Percentiles rank a stretch among this genome's conserved stretches.
Conservation (phyloP, 2,329 filamentous ascomycete genomes). For the Penicillium sp. region DNA sequence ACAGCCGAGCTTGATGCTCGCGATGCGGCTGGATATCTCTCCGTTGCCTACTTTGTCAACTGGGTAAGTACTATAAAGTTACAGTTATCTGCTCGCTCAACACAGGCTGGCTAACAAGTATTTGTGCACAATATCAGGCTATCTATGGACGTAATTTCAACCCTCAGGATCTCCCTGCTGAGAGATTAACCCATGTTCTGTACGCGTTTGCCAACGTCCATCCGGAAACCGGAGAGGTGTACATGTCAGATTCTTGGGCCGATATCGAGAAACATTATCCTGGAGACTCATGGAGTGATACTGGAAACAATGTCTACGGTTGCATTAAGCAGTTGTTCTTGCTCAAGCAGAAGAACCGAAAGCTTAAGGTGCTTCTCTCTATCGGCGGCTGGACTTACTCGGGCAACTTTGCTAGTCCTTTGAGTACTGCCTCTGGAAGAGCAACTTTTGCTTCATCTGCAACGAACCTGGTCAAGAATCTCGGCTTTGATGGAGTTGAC, state of each 20-base stretch:
- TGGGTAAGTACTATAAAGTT: slow-evolving; percentile 42
- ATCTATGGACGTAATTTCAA: slow-evolving; percentile 85
- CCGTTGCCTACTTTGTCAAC: slow-evolving; percentile 55
- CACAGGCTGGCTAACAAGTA: background rate
- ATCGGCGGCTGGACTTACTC: slow-evolving; percentile 84
- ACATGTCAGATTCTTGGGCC: slow-evolving; percentile 71
- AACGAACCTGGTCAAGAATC: slow-evolving; percentile 76
- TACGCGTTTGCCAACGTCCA: slow-evolving; percentile 91
- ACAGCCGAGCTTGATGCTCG: slow-evolving; percentile 23
- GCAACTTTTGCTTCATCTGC: slow-evolving; percentile 71
- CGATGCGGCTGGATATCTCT: slow-evolving; percentile 32
- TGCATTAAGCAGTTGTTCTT: slow-evolving; percentile 77
- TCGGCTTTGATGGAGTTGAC: slow-evolving; percentile 69
- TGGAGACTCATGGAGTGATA: slow-evolving; percentile 70
- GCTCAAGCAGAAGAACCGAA: slow-evolving; percentile 75
- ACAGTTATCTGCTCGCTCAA: too few species aligned
- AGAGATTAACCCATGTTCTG: slow-evolving; percentile 84
- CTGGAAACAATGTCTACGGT: slow-evolving; percentile 76
- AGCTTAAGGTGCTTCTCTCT: slow-evolving; percentile 79
- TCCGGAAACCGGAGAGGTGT: slow-evolving; percentile 77
- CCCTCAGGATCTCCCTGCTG: slow-evolving; percentile 78
- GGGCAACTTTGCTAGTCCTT: slow-evolving; percentile 75
- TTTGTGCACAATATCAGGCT: slow-evolving; percentile 56
- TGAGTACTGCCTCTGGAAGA: slow-evolving; percentile 67
- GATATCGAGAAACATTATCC: slow-evolving; percentile 73